phyloP scores from a whole-genome alignment of 2,329 filamentous ascomycete genomes.

The Rutstroemia sp. region DNA sequence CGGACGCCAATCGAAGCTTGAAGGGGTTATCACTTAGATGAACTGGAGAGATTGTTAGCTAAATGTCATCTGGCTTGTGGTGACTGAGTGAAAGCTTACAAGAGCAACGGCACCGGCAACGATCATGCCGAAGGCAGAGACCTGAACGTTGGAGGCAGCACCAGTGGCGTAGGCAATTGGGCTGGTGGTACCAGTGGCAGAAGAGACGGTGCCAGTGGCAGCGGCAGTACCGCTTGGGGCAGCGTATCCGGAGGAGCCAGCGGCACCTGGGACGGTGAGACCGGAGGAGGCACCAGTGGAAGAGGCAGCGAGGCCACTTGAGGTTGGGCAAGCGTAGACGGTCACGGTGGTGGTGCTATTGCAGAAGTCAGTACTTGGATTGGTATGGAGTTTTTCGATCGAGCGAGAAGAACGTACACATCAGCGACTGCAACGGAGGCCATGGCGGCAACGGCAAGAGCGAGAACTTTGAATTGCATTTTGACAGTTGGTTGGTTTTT shows the following conservation, averaged over 20 bases:
- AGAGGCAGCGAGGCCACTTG: conserved; percentile 11
- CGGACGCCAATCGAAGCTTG: conserved; percentile 18
- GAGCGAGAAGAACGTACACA: conserved; percentile 14
- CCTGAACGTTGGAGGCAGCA: conserved; percentile 24
- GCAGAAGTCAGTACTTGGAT: conserved; percentile 9
- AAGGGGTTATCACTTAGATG: conserved; percentile 23
- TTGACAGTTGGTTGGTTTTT: conserved; percentile 22
- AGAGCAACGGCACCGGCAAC: conserved; percentile 30
- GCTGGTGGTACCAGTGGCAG: conserved; percentile 18
- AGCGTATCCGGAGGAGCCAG: conserved; percentile 13
- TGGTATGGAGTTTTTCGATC: background rate
- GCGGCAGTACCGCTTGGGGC: conserved; percentile 10
- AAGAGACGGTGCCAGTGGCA: conserved; percentile 19
- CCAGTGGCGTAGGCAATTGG: conserved; percentile 26
- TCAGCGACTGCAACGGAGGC: conserved; percentile 23
- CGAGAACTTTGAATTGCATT: conserved; percentile 29
- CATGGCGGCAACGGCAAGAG: conserved; percentile 25
- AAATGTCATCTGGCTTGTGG: background rate
- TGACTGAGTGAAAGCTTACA: conserved; percentile 17
- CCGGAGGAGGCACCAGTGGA: conserved; percentile 6
- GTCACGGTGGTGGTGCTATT: conserved; percentile 22
- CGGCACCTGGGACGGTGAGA: conserved; percentile 11
- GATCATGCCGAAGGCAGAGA: conserved; percentile 27
- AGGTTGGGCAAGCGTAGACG: conserved; percentile 22
- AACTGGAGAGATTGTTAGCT: conserved; percentile 21